These are phyloP conservation scores for Malus hybrid DNA, from an alignment of 331 rosid genomes.

Conservation along the genomic window DNA sequence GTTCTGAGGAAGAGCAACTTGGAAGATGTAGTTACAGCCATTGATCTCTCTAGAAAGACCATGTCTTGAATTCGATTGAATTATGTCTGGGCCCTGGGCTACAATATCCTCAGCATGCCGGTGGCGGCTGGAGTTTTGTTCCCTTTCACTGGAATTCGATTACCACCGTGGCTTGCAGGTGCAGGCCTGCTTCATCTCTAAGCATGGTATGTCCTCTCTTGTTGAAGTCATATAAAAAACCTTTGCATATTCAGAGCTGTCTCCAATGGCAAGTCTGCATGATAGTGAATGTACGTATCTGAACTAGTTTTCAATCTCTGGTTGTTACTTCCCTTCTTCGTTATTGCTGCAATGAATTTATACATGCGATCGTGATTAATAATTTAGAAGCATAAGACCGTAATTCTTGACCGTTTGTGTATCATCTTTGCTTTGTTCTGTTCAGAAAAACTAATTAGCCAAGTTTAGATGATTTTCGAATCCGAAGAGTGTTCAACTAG, in stretches of 20 bases:
- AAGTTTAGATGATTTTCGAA: too few species aligned
- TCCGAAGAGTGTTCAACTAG: too few species aligned
- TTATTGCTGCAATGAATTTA: neutral
- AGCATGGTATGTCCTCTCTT: slow-evolving; percentile 87
- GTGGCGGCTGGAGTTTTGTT: slow-evolving; percentile 83
- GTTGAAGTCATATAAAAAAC: slow-evolving; percentile 1
- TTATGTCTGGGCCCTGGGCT: slow-evolving; percentile 34
- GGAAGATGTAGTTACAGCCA: slow-evolving; percentile 84
- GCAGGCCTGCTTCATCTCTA: slow-evolving; percentile 93
- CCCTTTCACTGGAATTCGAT: slow-evolving; percentile 64
- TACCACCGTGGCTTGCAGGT: slow-evolving; percentile 98
- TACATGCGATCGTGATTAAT: neutral
- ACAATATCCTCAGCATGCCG: slow-evolving; percentile 88
- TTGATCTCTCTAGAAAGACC: slow-evolving; percentile 19
- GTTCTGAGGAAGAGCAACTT: slow-evolving; percentile 76
- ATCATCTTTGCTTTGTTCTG: too few species aligned
- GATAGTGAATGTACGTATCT: too few species aligned
- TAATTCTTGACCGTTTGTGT: neutral
- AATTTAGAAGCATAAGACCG: neutral
- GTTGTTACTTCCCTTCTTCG: too few species aligned
- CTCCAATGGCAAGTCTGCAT: neutral
- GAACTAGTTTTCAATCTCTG: neutral
- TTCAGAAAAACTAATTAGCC: too few species aligned
- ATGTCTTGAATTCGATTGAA: too few species aligned
- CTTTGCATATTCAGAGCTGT: slow-evolving; percentile 29